phyloP scores from a whole-genome alignment of 176 grass and related monocot species.

The Zoysia japonica region DNA sequence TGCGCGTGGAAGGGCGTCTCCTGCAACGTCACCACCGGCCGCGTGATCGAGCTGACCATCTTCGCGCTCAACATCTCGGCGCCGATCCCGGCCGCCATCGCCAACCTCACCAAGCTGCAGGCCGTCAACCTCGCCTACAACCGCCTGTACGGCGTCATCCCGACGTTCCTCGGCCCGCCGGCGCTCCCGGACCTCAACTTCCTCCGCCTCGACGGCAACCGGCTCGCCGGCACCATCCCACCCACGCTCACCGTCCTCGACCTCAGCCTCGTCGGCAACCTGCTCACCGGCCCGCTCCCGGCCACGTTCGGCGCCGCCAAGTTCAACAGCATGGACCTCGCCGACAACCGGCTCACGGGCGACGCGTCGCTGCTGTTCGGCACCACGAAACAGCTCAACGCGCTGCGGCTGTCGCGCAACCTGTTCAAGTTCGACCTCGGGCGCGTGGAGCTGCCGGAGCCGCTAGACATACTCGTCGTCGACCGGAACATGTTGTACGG shows the following conservation, averaged over 20 bases:
- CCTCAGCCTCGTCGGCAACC: conserved; percentile 48
- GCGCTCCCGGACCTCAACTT: conserved; percentile 44
- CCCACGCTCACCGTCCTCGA: conserved; percentile 35
- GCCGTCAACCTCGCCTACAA: conserved; percentile 56
- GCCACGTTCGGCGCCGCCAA: conserved; percentile 27
- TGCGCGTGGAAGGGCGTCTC: conserved; percentile 51
- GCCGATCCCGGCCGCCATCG: conserved; percentile 40
- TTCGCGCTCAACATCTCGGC: conserved; percentile 51
- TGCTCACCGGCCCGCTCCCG: conserved; percentile 46
- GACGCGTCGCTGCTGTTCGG: conserved; percentile 68
- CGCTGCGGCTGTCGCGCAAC: conserved; percentile 47
- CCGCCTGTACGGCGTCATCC: conserved; percentile 43
- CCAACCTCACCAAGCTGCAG: conserved; percentile 49
- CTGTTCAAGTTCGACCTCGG: conserved; percentile 54
- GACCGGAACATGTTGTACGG: conserved; percentile 61
- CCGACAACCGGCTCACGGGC: conserved; percentile 50
- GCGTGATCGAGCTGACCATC: conserved; percentile 40
- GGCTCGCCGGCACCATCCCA: conserved; percentile 45
- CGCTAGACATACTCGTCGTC: conserved; percentile 37
- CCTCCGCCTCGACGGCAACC: conserved; percentile 62
- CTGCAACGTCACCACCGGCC: conserved; percentile 49
- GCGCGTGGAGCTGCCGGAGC: conserved; percentile 48
- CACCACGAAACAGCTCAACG: conserved; percentile 47
- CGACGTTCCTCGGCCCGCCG: conserved; percentile 38
- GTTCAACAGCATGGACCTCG: conserved; percentile 44